Evolutionary conservation across 495 filamentous ascomycete species (phyloP).

Genomic region (Talaromyces trachyspermus): DNA sequence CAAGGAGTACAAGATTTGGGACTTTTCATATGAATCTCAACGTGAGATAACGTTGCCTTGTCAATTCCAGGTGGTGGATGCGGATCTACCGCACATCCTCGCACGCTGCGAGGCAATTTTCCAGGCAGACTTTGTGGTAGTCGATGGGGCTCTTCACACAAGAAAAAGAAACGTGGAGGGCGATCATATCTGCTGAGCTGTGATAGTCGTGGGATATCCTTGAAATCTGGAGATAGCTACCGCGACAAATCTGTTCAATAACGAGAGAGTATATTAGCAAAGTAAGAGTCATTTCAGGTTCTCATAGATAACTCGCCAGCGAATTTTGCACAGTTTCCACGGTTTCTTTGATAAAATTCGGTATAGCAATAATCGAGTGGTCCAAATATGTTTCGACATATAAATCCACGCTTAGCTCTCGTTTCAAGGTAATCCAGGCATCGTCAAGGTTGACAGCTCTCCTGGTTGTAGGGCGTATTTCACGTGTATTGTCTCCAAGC

Average conservation of each 20-base stretch:
- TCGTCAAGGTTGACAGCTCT: background rate
- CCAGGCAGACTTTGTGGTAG: background rate
- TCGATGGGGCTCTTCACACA: background rate
- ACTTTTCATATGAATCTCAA: constrained; percentile 1
- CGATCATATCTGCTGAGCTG: background rate
- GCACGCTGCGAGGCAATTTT: background rate
- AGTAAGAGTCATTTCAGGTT: background rate
- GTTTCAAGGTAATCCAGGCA: constrained; percentile 1
- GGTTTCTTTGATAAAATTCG: background rate
- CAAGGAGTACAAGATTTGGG: background rate
- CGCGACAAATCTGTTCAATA: background rate
- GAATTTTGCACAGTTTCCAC: constrained; percentile 1
- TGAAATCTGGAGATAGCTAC: background rate
- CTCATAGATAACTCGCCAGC: background rate
- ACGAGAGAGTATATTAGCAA: background rate
- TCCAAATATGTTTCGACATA: background rate
- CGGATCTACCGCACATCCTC: constrained; percentile 1
- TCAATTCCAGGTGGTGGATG: background rate
- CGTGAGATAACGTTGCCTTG: background rate
- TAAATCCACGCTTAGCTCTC: background rate
- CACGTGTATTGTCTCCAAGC: background rate
- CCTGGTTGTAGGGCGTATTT: background rate
- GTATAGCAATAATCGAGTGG: background rate
- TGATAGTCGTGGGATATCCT: background rate
- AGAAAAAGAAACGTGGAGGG: constrained; percentile 1